A percentile compares a stretch with the other conserved stretches of the same genome.
phyloP scores from a whole-genome alignment of 2,329 filamentous ascomycete genomes.

The Claviceps lovelessii region DNA sequence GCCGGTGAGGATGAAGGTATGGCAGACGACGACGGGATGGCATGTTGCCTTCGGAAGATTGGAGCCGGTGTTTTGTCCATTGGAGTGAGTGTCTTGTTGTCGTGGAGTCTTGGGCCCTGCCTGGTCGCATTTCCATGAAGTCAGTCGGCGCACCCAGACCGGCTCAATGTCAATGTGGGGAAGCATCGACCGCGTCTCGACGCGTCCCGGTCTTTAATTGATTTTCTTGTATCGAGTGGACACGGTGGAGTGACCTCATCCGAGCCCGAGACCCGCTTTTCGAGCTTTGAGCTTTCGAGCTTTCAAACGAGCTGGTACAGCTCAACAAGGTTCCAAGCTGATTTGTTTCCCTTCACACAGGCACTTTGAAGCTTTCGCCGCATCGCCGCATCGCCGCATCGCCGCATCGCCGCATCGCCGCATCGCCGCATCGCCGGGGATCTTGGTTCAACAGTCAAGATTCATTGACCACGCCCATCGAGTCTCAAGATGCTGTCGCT shows the following conservation, averaged over 20 bases:
- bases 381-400: too few species aligned
- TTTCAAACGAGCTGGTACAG: neutral
- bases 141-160: neutral
- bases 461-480: neutral
- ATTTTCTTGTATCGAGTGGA: slow-evolving; percentile 16
- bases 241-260: slow-evolving; percentile 18
- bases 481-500: slow-evolving; percentile 13
- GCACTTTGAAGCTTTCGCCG: neutral
- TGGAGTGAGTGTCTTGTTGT: neutral
- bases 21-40: slow-evolving; percentile 32
- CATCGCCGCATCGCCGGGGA: too few species aligned
- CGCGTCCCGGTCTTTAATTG: slow-evolving; percentile 23
- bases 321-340: neutral
- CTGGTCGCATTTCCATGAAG: neutral
- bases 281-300: neutral
- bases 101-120: neutral
- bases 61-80: slow-evolving; percentile 27
- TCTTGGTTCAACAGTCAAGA: neutral
- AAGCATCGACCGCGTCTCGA: slow-evolving; percentile 10
- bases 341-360: too few species aligned
- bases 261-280: neutral
- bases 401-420: too few species aligned
- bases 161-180: neutral
- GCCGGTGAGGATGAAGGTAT: slow-evolving; percentile 82
- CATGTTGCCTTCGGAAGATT: slow-evolving; percentile 23